Percentiles rank a stretch among this genome's conserved stretches.
Conservation (phyloP, 164 flowering plant genomes). For the Litsea cubeba region DNA sequence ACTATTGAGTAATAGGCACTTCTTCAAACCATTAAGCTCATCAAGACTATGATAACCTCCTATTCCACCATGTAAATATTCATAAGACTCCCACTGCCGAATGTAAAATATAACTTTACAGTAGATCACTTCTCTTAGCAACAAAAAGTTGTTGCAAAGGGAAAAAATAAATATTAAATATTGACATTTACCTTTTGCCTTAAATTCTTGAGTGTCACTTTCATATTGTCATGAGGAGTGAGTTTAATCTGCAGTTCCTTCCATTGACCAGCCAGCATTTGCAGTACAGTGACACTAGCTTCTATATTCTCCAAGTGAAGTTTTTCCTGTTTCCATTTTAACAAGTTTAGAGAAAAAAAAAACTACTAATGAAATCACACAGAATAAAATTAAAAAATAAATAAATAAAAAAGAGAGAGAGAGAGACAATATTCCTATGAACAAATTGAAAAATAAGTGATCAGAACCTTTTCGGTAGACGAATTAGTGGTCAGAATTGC, state of each 20-base stretch:
- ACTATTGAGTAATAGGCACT: too few relatives aligned
- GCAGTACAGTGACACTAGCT: conserved; percentile 62
- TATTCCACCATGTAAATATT: too few relatives aligned
- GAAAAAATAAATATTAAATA: not conserved
- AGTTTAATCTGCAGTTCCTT: conserved; percentile 45
- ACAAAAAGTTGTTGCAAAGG: too few relatives aligned
- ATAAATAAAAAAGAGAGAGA: too few relatives aligned
- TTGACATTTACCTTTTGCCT: conserved; percentile 52
- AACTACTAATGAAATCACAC: not conserved
- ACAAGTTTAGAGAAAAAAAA: not conserved
- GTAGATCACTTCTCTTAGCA: too few relatives aligned
- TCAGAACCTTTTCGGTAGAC: too few relatives aligned
- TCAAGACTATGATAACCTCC: too few relatives aligned
- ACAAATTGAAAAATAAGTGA: not conserved
- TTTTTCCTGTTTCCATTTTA: conserved; percentile 48
- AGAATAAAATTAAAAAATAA: too few relatives aligned
- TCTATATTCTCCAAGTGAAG: conserved; percentile 61
- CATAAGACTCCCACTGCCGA: too few relatives aligned
- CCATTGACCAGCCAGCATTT: conserved; percentile 61
- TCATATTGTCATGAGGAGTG: conserved; percentile 38
- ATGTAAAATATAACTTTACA: too few relatives aligned
- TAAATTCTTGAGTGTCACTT: conserved; percentile 53
- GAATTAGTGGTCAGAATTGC: conserved; percentile 15
- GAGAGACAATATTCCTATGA: not conserved
- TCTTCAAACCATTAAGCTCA: too few relatives aligned